Evolutionary conservation across 2,329 filamentous ascomycete species (phyloP).

Genomic region (Dryadomyces quercivorus): DNA sequence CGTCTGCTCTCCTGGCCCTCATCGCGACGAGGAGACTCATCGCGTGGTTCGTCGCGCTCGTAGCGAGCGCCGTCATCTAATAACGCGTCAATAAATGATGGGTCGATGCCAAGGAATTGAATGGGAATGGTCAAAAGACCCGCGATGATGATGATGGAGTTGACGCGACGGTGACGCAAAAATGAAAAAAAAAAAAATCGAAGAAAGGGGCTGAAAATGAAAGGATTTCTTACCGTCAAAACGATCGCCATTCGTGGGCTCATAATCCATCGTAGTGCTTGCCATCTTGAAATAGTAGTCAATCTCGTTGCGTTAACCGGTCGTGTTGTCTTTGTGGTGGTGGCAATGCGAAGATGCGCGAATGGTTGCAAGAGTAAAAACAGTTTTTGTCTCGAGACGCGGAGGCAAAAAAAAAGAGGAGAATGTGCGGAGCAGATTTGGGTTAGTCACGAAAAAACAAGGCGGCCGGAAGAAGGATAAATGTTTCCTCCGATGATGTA

Average conservation of each 20-base stretch:
- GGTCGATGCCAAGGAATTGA: background rate
- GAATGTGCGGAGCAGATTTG: constrained; percentile 3
- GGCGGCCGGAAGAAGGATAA: background rate
- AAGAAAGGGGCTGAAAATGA: constrained; percentile 3
- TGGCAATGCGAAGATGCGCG: constrained; percentile 4
- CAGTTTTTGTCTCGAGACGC: background rate
- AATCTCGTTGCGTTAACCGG: background rate
- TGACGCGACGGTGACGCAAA: background rate
- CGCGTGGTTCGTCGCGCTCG: constrained; percentile 49
- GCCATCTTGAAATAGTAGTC: constrained; percentile 31
- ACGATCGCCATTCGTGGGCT: constrained; percentile 53
- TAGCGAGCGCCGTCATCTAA: constrained; percentile 53
- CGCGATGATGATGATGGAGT: background rate
- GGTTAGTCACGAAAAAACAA: constrained; percentile 5
- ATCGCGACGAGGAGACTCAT: constrained; percentile 54
- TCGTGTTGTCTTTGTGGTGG: background rate
- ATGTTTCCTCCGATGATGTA: background rate
- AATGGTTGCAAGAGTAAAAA: background rate
- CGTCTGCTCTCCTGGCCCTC: constrained; percentile 45
- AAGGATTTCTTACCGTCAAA: constrained; percentile 44
- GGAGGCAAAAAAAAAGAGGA: constrained; percentile 4
- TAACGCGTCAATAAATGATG: background rate
- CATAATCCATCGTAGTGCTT: constrained; percentile 58
- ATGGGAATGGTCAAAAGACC: background rate
- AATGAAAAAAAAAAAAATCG: background rate